Base-by-base conservation (phyloP, 768 basidiomycete genomes). In the Auriculariales sp. region DNA sequence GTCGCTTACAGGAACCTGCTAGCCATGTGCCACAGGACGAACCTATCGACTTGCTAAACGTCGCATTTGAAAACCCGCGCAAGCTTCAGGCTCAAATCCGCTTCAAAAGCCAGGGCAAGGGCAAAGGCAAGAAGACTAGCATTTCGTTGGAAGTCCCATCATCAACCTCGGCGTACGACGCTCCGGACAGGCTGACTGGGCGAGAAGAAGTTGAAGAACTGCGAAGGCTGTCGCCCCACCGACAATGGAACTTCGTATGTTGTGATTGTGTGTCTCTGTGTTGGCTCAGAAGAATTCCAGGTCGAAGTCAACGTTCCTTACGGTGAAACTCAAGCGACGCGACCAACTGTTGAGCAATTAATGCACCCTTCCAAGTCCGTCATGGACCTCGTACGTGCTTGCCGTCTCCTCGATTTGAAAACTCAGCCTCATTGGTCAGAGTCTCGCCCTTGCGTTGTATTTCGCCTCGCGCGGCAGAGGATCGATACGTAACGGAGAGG, bases 31-130 rank as follows among this genome's bases (percentile, higher is more conserved):
- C 86, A 9, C 46, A 66, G 15, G 70, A 77, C 39, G 91, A 95
- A 60, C 85, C 90, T 0, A 89, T 97, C 47, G 93, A 97, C 59
- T 67, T 97, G 1, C 68, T 97, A 6, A 95, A 95, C 57, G 89
- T 97, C 3, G 88, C 89, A 1, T 97, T 97, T 56, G 91, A 97
- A 61, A 95, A 95, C 58, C 91, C 91, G n/a, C 76, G 89, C 4
- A 83, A 85, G 58, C 65, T 84, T 12, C 68, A 68, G 39, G 60
- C 71, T 3, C 68, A 72, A 52, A 53, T 65, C 19, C 69, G 71
- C 45, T 71, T 73, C 11, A 76, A 77, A 53, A 52, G 62, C 28
- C 69, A 68, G 68, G 67, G 1, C 57, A 69, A 71, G 63, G 57
- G 57, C 54, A 49, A 59, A 56, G 42, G 35, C 19, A 34, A 28